Evolutionary conservation across 1,284 basidiomycete species (phyloP).

Genomic region (Quambalaria eucalypti): DNA sequence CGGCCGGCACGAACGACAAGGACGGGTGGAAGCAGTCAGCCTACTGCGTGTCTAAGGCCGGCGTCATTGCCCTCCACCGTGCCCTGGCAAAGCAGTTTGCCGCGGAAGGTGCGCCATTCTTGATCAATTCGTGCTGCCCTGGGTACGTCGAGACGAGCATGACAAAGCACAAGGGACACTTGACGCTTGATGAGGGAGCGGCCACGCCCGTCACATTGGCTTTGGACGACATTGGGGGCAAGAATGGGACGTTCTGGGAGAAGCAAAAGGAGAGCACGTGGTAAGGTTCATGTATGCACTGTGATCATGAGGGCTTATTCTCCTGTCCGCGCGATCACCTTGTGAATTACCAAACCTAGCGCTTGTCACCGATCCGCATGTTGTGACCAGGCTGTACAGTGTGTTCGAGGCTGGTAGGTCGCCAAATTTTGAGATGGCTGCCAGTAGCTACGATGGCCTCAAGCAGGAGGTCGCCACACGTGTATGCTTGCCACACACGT

Average conservation of each 20-base stretch:
- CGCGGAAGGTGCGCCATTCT: conserved; percentile 14
- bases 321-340: too few relatives aligned
- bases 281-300: too few relatives aligned
- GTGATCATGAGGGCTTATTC: too few relatives aligned
- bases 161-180: conserved; percentile 30
- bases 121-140: conserved; percentile 37
- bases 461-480: too few relatives aligned
- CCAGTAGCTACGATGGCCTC: too few relatives aligned
- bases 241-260: conserved; percentile 9
- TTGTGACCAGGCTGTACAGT: too few relatives aligned
- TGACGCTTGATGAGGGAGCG: conserved; percentile 38
- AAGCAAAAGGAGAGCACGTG: background rate
- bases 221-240: conserved; percentile 18
- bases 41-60: conserved; percentile 36
- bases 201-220: conserved; percentile 41
- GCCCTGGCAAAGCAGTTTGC: conserved; percentile 24
- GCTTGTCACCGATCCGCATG: too few relatives aligned
- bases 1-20: conserved; percentile 23
- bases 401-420: too few relatives aligned
- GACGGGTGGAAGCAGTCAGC: conserved; percentile 40
- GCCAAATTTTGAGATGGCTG: too few relatives aligned
- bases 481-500: too few relatives aligned
- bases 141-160: conserved; percentile 42
- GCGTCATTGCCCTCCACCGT: conserved; percentile 26
- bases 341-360: too few relatives aligned